phyloP scores from a whole-genome alignment of 2,329 filamentous ascomycete species.

The Botrytis deweyae region DNA sequence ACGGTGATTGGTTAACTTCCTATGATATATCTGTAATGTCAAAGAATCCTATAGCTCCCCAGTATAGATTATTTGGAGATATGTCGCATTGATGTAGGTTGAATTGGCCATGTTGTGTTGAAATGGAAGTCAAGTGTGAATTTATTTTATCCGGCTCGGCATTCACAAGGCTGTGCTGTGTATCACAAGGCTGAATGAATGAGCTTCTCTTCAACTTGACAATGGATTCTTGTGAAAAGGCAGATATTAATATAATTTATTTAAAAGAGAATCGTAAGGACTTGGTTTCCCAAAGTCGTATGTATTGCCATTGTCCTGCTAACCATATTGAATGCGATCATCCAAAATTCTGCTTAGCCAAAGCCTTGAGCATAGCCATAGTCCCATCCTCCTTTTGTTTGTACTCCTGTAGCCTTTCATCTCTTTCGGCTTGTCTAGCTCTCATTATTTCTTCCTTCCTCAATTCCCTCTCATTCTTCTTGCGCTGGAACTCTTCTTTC shows the following conservation, averaged over 20 bases:
- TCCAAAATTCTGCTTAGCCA: constrained; percentile 80
- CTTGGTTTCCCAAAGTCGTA: background rate
- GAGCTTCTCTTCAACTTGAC: background rate
- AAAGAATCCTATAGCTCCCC: background rate
- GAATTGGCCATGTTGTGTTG: background rate
- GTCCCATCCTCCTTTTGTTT: constrained; percentile 78
- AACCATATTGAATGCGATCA: constrained; percentile 22
- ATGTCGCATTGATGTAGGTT: background rate
- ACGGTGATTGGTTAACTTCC: no score
- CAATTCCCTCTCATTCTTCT: constrained; percentile 82
- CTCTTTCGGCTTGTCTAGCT: constrained; percentile 74
- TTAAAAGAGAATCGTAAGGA: no score
- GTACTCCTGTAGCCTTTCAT: constrained; percentile 70
- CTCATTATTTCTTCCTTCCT: constrained; percentile 76
- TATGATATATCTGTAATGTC: background rate
- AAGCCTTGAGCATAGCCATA: constrained; percentile 73
- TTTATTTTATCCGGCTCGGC: constrained; percentile 12
- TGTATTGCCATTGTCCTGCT: background rate
- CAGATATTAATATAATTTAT: background rate
- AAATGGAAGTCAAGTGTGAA: background rate
- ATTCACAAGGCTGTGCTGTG: constrained; percentile 5
- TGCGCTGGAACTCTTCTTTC: constrained; percentile 63
- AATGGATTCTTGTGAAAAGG: background rate
- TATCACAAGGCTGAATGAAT: constrained; percentile 1
- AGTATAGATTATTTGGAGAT: background rate